phyloP scores from a whole-genome alignment of 2,329 filamentous ascomycete species.

The Sporothrix brasiliensis region DNA sequence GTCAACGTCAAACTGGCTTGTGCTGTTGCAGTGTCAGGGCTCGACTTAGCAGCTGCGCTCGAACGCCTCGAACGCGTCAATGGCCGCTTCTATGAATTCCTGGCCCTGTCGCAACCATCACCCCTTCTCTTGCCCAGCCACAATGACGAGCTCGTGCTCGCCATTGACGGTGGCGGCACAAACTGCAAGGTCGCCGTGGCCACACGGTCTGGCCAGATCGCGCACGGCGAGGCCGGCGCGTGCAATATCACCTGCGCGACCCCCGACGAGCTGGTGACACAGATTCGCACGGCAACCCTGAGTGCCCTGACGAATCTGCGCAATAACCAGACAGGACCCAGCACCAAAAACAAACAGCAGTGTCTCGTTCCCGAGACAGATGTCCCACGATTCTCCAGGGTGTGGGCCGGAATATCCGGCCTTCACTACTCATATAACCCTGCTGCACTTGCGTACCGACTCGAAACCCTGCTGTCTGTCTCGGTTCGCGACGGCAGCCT shows the following conservation, averaged over 20 bases:
- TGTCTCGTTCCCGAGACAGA: neutral
- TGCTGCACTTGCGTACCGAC: conserved; percentile 21
- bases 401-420: conserved; percentile 32
- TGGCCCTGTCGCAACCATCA: neutral
- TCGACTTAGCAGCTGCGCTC: conserved; percentile 22
- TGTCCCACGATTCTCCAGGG: conserved; percentile 20
- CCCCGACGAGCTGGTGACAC: conserved; percentile 23
- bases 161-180: conserved; percentile 32
- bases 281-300: conserved; percentile 24
- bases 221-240: conserved; percentile 26
- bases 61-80: conserved; percentile 16
- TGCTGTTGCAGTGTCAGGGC: conserved; percentile 30
- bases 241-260: conserved; percentile 31
- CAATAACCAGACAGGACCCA: neutral
- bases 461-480: conserved; percentile 26
- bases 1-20: conserved; percentile 31
- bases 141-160: conserved; percentile 26
- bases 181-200: conserved; percentile 30
- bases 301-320: conserved; percentile 20
- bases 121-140: neutral
- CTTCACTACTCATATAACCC: conserved; percentile 30
- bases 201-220: conserved; percentile 10
- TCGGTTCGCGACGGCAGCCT: conserved; percentile 18
- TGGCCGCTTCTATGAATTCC: conserved; percentile 27
- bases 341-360: neutral